Conservation (phyloP, 139 green algal species). For the Monoraphidium neglectum region DNA sequence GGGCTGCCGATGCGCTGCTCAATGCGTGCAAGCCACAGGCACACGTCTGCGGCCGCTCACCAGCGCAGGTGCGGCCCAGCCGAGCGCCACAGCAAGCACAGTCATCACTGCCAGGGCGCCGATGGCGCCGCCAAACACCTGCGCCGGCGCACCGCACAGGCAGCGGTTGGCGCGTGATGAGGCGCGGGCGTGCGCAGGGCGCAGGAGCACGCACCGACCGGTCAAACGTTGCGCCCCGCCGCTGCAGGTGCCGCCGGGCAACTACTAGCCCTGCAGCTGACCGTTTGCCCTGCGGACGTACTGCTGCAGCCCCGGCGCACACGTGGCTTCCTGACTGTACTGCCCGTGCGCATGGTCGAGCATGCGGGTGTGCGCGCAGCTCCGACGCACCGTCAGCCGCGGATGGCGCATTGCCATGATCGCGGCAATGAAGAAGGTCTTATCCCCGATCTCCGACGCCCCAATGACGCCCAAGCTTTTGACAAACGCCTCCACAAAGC, state of each 20-base stretch:
- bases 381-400: constrained; percentile 48
- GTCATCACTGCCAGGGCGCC: constrained; percentile 92
- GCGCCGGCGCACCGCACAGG: too few species aligned
- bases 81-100: constrained; percentile 82
- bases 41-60: constrained; percentile 40
- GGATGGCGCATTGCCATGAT: constrained; percentile 89
- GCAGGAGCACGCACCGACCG: too few species aligned
- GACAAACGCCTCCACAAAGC: constrained; percentile 37
- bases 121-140: constrained; percentile 88
- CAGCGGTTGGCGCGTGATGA: too few species aligned
- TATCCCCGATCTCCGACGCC: constrained; percentile 88
- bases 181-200: too few species aligned
- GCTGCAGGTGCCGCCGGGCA: too few species aligned
- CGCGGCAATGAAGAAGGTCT: constrained; percentile 97
- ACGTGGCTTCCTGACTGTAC: too few species aligned
- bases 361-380: too few species aligned
- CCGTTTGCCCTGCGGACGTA: too few species aligned
- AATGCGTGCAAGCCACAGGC: background rate
- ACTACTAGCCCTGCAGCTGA: too few species aligned
- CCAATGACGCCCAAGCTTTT: constrained; percentile 67
- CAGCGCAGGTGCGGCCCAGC: constrained; percentile 85
- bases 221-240: too few species aligned
- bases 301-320: too few species aligned
- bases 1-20: background rate
- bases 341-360: too few species aligned